Evolutionary conservation across 2,329 filamentous ascomycete genomes (phyloP), one percentile per base, ranked within the genome.

Genomic region (Trichoderma sp.): DNA sequence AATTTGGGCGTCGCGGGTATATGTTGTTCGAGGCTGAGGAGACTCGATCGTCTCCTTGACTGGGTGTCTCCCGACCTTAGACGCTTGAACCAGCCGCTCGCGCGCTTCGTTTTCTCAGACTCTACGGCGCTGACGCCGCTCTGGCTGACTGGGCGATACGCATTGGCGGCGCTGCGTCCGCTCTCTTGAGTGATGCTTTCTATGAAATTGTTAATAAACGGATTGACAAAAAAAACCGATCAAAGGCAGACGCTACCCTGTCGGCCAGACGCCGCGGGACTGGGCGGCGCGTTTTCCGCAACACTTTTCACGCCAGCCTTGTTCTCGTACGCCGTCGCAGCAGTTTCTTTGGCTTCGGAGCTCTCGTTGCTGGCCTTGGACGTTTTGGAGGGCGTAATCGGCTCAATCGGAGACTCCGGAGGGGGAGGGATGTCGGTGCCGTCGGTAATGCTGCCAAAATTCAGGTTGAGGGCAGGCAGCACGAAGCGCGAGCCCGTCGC

Each of bases 361-460:
- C 61, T 71, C 47, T 73, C 72, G 14, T 72, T 73, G 53, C 71
- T 68, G 51, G 75, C 73, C 74, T 74, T 73, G 65, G 76, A 79
- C 60, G 81, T 81, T 72, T 78, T 78, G 18, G 85, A 83, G 73
- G 83, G 84, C 70, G 83, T 82, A 58, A 82, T 82, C 78, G 87
- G 85, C 75, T 83, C 80, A 68, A 85, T 80, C 61, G 88, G 88
- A 62, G 87, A 89, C 21, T 87, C 87, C 61, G 82, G 83, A 28
- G 88, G 88, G 34, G 88, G 86, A 57, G 88, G 88, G 74, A 90
- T 90, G 77, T 88, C 78, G 78, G 88, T 90, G 69, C 88, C 88
- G 53, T 90, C 88, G 57, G 88, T 90, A 77, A 90, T 82, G 61
- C 85, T 88, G 72, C 85, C 84, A 76, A 89, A 89, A 75, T 88